Evolutionary conservation across 352 stramenopile genomes (phyloP).

Genomic region (Pythium aristosporum): DNA sequence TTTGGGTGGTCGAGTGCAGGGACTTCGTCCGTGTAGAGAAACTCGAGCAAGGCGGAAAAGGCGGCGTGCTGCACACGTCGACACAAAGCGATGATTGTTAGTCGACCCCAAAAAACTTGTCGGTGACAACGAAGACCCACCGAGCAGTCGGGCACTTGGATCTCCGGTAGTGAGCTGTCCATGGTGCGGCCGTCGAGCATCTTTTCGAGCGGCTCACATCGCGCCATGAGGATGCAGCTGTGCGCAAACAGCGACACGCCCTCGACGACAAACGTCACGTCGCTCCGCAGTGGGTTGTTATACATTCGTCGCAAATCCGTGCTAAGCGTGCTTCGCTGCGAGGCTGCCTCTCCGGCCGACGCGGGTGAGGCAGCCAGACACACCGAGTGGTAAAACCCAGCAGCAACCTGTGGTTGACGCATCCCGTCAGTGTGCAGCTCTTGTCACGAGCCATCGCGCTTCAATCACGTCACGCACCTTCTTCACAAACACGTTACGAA

Average conservation of each 20-base stretch:
- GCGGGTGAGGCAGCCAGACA: slow-evolving; percentile 40
- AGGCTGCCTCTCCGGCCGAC: neutral
- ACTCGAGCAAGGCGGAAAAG: slow-evolving; percentile 86
- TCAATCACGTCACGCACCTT: slow-evolving; percentile 41
- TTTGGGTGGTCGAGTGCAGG: slow-evolving; percentile 32
- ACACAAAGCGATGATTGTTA: neutral
- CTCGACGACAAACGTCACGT: slow-evolving; percentile 86
- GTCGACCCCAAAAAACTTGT: neutral
- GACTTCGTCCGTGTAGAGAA: slow-evolving; percentile 88
- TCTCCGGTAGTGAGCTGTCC: slow-evolving; percentile 65
- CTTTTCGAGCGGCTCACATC: slow-evolving; percentile 87
- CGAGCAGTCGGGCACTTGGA: slow-evolving; percentile 72
- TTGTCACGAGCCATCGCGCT: too few species aligned
- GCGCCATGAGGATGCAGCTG: slow-evolving; percentile 83
- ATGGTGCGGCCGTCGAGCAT: slow-evolving; percentile 90
- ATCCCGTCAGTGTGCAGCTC: neutral
- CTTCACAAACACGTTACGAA: slow-evolving; percentile 51
- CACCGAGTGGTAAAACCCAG: slow-evolving; percentile 92
- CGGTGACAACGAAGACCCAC: slow-evolving; percentile 29
- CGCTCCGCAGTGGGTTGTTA: slow-evolving; percentile 80
- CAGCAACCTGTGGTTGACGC: slow-evolving; percentile 58
- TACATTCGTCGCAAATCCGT: slow-evolving; percentile 76
- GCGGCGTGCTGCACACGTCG: slow-evolving; percentile 54
- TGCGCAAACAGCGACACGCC: slow-evolving; percentile 69
- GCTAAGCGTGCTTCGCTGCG: slow-evolving; percentile 43